These are phyloP conservation scores for Pseudonitzschia pungens DNA, from an alignment of 108 stramenopile genomes.

Conservation along the genomic window DNA sequence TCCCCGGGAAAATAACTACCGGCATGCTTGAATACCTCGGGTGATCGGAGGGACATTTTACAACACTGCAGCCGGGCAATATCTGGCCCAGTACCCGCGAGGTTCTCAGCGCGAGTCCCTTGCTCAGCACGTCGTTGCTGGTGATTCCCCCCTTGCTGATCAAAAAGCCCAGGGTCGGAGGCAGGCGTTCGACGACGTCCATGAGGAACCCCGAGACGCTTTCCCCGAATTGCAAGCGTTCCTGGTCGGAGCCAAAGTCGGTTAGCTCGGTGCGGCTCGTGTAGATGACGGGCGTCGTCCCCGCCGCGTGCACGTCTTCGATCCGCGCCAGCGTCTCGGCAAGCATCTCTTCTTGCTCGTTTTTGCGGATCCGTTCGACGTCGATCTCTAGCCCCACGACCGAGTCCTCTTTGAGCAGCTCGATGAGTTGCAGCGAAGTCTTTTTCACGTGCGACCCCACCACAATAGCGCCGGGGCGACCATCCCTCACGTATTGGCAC, in stretches of 20 bases:
- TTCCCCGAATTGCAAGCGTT: constrained; percentile 26
- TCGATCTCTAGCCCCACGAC: constrained; percentile 27
- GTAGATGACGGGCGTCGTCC: constrained; percentile 21
- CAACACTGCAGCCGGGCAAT: constrained; percentile 41
- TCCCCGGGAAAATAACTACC: constrained; percentile 63
- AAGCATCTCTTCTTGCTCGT: constrained; percentile 14
- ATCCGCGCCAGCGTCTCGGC: not conserved
- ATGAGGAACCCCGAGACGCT: constrained; percentile 26
- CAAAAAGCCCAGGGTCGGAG: constrained; percentile 34
- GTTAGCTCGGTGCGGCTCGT: constrained; percentile 28
- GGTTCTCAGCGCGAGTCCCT: constrained; percentile 29
- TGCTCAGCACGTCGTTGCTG: constrained; percentile 54
- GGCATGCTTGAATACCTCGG: constrained; percentile 44
- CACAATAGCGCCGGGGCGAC: constrained; percentile 28
- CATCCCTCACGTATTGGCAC: constrained; percentile 15
- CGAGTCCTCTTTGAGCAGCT: constrained; percentile 15
- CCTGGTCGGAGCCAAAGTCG: constrained; percentile 5
- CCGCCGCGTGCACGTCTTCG: constrained; percentile 2
- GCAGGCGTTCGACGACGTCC: constrained; percentile 19
- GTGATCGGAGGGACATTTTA: constrained; percentile 16
- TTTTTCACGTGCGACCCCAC: constrained; percentile 55
- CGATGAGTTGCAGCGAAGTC: constrained; percentile 46
- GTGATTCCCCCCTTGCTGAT: constrained; percentile 67
- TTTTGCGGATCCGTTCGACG: constrained; percentile 3
- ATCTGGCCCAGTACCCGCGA: constrained; percentile 54